Base-by-base conservation (phyloP, 2,329 filamentous ascomycete species). In the Cladophialophora exuberans region DNA sequence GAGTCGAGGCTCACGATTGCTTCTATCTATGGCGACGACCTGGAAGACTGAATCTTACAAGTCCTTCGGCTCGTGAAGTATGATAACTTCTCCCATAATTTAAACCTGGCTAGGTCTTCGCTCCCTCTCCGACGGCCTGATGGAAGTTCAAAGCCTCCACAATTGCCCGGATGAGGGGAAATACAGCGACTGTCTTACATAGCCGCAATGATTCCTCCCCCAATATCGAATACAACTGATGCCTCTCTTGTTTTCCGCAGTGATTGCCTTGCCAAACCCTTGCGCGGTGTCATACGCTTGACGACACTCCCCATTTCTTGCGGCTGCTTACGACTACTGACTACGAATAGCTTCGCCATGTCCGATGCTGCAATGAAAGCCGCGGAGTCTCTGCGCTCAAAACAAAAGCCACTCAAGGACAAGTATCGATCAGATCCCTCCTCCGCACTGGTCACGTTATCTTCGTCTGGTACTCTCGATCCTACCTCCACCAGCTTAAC, bases 391-490 rank as follows among this genome's bases (percentile, higher is more conserved):
- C 74, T 79, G 46, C 75, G 76, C 62, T 69, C 70, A 45, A 76
- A 73, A 55, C 77, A 79, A 68, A 76, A 74, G 9, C 77, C 77
- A 10, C 72, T 79, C 49, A 79, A 79, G 65, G 70, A 74, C 11
- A 59, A 64, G 50, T 79, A 79, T 65, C 73, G 71, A 53, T 65
- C 63, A 38, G 69, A 77, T 57, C 75, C 77, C 1, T 69, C 71
- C 10, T 69, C 72, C 42, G 77, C 77, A 10, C 52, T 78, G 46
- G 70, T 79, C 13, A 79, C 76, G 0, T 71, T 79, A 23, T 73
- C 70, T 36, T 74, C 75, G 2, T 67, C 67, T 22, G 76, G 76
- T 48, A 70, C 65, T 13, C 73, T 79, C 54, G 74, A 78, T 66
- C 61, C 64, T 28, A 72, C 70, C 50, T 74, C 70, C 31, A 60